These are phyloP conservation scores for Peziza echinospora DNA, from an alignment of 495 filamentous ascomycete genomes.

Conservation along the genomic window DNA sequence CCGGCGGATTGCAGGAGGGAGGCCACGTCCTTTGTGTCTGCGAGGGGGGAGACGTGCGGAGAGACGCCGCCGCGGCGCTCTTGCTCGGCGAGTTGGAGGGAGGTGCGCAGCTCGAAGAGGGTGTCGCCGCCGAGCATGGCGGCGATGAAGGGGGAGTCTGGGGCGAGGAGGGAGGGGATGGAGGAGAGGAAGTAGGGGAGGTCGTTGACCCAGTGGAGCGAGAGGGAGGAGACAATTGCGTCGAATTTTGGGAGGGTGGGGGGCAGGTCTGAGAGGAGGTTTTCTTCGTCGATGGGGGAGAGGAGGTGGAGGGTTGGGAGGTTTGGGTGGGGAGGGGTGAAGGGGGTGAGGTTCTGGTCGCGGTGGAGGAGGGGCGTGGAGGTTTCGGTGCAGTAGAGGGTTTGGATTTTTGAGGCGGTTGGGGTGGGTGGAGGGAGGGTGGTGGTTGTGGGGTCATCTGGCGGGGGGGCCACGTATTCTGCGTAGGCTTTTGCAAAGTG, in stretches of 20 bases:
- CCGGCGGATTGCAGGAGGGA: constrained; percentile 68
- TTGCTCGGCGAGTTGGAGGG: constrained; percentile 76
- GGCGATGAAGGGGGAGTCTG: constrained; percentile 77
- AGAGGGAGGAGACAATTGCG: constrained; percentile 66
- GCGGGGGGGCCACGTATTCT: constrained; percentile 33
- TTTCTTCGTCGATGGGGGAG: constrained; percentile 26
- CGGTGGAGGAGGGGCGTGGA: constrained; percentile 60
- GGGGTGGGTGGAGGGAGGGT: constrained; percentile 19
- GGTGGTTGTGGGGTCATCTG: constrained; percentile 24
- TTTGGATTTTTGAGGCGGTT: constrained; percentile 40
- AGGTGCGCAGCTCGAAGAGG: constrained; percentile 81
- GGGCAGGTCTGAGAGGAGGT: constrained; percentile 51
- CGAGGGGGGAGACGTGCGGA: constrained; percentile 69
- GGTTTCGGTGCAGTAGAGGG: constrained; percentile 61
- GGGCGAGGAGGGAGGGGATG: constrained; percentile 63
- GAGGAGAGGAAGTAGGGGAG: constrained; percentile 63
- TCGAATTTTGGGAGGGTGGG: constrained; percentile 67
- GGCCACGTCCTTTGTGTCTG: constrained; percentile 80
- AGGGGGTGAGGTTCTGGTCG: constrained; percentile 56
- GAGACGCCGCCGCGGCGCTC: constrained; percentile 73
- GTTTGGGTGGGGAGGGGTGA: too few species aligned
- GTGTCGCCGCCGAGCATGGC: constrained; percentile 94
- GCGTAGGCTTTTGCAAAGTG: constrained; percentile 65
- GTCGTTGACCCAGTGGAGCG: constrained; percentile 96
- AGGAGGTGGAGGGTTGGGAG: constrained; percentile 32